Conservation (phyloP, 2,329 filamentous ascomycete genomes). For the Diaporthe velutina region DNA sequence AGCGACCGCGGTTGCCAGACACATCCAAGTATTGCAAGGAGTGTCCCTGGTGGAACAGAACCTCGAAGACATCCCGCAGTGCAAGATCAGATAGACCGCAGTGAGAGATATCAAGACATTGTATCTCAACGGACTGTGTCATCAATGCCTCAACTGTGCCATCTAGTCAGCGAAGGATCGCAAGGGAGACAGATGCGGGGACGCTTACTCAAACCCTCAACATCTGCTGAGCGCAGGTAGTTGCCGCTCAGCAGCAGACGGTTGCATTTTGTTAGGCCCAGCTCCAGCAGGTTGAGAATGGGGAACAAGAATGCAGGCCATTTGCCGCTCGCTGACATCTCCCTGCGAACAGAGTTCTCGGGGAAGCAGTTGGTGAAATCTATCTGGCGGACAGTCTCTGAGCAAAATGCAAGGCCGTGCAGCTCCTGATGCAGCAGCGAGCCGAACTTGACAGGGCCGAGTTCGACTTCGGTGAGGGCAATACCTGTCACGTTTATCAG, state of each 20-base stretch:
- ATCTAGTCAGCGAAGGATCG: conserved; percentile 35
- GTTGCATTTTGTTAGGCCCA: conserved; percentile 62
- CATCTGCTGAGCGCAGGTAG: conserved; percentile 58
- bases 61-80: conserved; percentile 62
- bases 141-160: conserved; percentile 46
- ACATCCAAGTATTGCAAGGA: conserved; percentile 63
- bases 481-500: conserved; percentile 52
- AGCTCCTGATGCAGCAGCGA: conserved; percentile 68
- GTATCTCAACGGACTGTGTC: conserved; percentile 53
- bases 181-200: neutral
- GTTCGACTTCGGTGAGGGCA: conserved; percentile 62
- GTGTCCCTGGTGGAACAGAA: conserved; percentile 58
- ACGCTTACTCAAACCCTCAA: conserved; percentile 62
- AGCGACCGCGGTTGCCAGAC: conserved; percentile 65
- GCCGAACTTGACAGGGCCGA: conserved; percentile 61
- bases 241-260: conserved; percentile 66
- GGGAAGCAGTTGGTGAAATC: conserved; percentile 61
- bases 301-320: conserved; percentile 52
- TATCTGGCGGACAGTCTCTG: conserved; percentile 67
- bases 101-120: conserved; percentile 62
- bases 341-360: conserved; percentile 41
- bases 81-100: conserved; percentile 65
- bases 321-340: conserved; percentile 26
- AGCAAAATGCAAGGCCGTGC: conserved; percentile 67
- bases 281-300: conserved; percentile 59